Evolutionary conservation across 192 early-diverging fungal genomes (phyloP).

Genomic region (Backusella liffmaniae): DNA sequence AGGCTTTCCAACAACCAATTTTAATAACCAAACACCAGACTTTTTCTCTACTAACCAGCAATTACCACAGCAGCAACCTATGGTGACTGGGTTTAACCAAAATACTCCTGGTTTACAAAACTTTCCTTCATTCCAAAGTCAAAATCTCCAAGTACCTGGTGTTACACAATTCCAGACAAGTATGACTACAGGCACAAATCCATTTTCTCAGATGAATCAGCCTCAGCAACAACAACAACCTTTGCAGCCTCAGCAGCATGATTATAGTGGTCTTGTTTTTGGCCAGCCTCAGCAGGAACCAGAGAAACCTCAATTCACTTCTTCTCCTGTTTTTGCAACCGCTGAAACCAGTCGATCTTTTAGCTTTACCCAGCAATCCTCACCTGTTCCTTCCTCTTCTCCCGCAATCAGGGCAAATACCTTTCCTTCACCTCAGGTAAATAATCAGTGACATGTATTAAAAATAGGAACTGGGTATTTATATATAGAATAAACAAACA

Average conservation of each 20-base stretch:
- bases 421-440: background rate
- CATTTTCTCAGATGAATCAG: slow-evolving; percentile 17
- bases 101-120: background rate
- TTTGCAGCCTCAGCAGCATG: slow-evolving; percentile 6
- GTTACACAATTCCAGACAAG: slow-evolving; percentile 3
- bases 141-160: slow-evolving; percentile 2
- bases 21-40: background rate
- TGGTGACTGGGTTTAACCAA: background rate
- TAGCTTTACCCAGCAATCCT: background rate
- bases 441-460: background rate
- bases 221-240: background rate
- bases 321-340: background rate
- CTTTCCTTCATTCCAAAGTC: slow-evolving; percentile 8
- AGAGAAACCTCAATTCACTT: background rate
- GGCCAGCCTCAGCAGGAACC: background rate
- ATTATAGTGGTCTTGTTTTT: slow-evolving; percentile 16
- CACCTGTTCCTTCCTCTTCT: background rate
- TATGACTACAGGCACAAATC: slow-evolving; percentile 20
- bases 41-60: background rate
- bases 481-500: background rate
- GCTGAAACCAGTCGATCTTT: background rate
- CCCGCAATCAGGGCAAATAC: background rate
- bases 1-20: slow-evolving; percentile 1
- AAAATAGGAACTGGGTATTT: background rate
- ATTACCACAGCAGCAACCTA: slow-evolving; percentile 14